phyloP scores from a whole-genome alignment of 2,329 filamentous ascomycete genomes.

The Pseudohalonectria lignicola region DNA sequence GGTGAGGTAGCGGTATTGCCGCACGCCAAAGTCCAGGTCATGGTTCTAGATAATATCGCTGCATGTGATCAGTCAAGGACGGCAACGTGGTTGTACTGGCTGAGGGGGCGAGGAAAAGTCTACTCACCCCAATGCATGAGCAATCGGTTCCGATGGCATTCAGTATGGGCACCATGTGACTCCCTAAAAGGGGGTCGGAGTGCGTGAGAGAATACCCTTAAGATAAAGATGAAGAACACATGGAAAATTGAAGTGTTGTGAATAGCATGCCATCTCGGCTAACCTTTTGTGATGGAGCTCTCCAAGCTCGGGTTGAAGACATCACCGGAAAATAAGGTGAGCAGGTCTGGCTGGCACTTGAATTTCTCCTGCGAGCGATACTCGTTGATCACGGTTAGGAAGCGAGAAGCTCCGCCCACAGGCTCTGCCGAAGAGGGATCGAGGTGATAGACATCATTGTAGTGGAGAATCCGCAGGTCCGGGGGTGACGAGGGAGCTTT shows the following conservation, averaged over 20 bases:
- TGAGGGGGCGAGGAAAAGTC: neutral
- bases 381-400: conserved; percentile 66
- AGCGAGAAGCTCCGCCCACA: conserved; percentile 69
- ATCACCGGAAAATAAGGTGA: conserved; percentile 85
- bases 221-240: too few species aligned
- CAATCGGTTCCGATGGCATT: conserved; percentile 69
- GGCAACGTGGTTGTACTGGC: neutral
- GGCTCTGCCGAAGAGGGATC: conserved; percentile 68
- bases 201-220: too few species aligned
- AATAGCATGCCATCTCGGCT: too few species aligned
- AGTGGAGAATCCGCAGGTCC: conserved; percentile 75
- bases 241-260: too few species aligned
- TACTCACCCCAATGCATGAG: conserved; percentile 55
- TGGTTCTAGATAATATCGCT: conserved; percentile 51
- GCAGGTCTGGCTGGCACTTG: conserved; percentile 48
- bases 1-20: conserved; percentile 64
- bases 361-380: conserved; percentile 56
- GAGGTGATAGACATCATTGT: conserved; percentile 90
- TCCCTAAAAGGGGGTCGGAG: conserved; percentile 15
- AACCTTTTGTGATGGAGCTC: conserved; percentile 83
- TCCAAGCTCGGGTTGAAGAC: conserved; percentile 87
- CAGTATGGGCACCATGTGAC: conserved; percentile 80
- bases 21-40: conserved; percentile 83
- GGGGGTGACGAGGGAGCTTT: conserved; percentile 33
- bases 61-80: too few species aligned